Evolutionary conservation across 1,139 yeast genomes (phyloP).

Genomic region (Yamadazyma siamensis): DNA sequence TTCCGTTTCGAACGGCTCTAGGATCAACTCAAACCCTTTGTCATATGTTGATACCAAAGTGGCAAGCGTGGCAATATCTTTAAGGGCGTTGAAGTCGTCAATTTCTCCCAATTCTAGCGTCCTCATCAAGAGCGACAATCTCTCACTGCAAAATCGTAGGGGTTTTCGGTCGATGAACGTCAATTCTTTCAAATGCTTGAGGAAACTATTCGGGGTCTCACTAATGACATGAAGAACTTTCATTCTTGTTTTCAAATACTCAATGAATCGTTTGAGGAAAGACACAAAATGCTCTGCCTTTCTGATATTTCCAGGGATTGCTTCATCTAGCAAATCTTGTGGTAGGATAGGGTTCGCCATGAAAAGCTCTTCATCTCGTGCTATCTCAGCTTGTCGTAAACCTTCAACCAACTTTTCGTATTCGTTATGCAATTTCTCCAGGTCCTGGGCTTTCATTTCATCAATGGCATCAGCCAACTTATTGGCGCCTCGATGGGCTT

Average conservation of each 20-base stretch:
- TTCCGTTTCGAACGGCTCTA: conserved; percentile 96
- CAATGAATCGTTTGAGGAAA: conserved; percentile 86
- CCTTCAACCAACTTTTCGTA: conserved; percentile 91
- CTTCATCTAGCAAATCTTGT: conserved; percentile 80
- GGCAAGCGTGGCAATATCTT: conserved; percentile 96
- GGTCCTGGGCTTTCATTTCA: conserved; percentile 77
- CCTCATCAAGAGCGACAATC: conserved; percentile 81
- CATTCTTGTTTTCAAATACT: conserved; percentile 94
- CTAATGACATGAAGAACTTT: conserved; percentile 94
- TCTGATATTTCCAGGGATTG: conserved; percentile 91
- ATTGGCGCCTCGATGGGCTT: conserved; percentile 67
- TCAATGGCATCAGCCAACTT: conserved; percentile 73
- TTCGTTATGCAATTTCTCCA: conserved; percentile 81
- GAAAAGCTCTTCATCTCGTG: conserved; percentile 73
- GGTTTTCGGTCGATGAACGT: conserved; percentile 94
- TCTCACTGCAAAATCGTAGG: conserved; percentile 83
- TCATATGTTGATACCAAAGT: conserved; percentile 94
- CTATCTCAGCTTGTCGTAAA: conserved; percentile 70
- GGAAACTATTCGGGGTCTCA: conserved; percentile 90
- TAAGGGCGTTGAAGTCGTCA: conserved; percentile 88
- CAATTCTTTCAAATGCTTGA: conserved; percentile 87
- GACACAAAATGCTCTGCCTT: conserved; percentile 97
- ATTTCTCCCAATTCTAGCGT: conserved; percentile 85
- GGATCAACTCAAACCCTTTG: conserved; percentile 81
- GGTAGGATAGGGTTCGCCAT: conserved; percentile 89